phyloP scores from a whole-genome alignment of 2,329 filamentous ascomycete genomes.

The Pseudogymnoascus sp. region DNA sequence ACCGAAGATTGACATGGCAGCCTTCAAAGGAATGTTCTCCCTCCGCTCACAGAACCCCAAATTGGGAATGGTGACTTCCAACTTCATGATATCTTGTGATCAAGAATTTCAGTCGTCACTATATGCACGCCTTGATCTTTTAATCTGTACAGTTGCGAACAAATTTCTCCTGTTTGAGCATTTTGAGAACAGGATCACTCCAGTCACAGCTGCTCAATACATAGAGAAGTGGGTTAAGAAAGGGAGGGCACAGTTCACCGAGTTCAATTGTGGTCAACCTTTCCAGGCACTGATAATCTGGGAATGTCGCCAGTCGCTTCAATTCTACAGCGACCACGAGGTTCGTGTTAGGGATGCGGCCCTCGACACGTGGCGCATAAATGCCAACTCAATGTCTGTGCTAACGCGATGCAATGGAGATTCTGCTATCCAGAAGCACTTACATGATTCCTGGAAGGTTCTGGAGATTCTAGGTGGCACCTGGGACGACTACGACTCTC shows the following conservation, averaged over 20 bases:
- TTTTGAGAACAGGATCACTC: slow-evolving; percentile 32
- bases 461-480: slow-evolving; percentile 38
- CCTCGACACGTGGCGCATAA: slow-evolving; percentile 41
- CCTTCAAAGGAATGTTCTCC: slow-evolving; percentile 1
- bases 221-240: slow-evolving; percentile 34
- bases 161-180: slow-evolving; percentile 37
- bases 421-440: slow-evolving; percentile 40
- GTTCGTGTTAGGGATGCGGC: slow-evolving; percentile 33
- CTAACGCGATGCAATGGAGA: slow-evolving; percentile 45
- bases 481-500: slow-evolving; percentile 21
- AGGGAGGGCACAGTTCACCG: slow-evolving; percentile 40
- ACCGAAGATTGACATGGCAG: not conserved
- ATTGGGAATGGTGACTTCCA: not conserved
- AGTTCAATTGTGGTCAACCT: slow-evolving; percentile 46
- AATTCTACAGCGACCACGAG: slow-evolving; percentile 38
- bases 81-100: slow-evolving; percentile 9
- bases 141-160: slow-evolving; percentile 29
- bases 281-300: slow-evolving; percentile 42
- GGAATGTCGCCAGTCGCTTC: slow-evolving; percentile 37
- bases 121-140: not conserved
- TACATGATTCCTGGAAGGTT: slow-evolving; percentile 41
- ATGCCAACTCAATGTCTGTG: slow-evolving; percentile 40
- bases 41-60: not conserved
- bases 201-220: slow-evolving; percentile 28
- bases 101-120: not conserved